Percentiles rank a stretch among this genome's conserved stretches.
These are phyloP conservation scores for Pleurotus salmoneostramineus DNA, from an alignment of 768 basidiomycete species.

Conservation along the genomic window DNA sequence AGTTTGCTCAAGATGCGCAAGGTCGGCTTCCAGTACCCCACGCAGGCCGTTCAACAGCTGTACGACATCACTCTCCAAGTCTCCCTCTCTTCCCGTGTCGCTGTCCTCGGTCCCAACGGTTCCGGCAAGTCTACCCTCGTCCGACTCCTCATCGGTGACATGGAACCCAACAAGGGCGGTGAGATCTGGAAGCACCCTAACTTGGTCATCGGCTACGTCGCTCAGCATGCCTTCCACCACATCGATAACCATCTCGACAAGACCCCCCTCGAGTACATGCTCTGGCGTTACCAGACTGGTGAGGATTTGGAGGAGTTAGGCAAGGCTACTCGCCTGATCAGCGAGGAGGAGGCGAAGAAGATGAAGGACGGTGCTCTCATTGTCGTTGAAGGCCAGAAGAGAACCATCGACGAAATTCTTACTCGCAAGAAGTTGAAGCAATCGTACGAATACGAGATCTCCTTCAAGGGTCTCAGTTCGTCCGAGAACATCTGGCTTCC, in stretches of 20 bases:
- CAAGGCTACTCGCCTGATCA: constrained; percentile 87
- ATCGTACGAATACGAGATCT: constrained; percentile 97
- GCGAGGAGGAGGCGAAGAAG: constrained; percentile 85
- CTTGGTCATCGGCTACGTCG: constrained; percentile 98
- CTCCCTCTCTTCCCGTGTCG: constrained; percentile 97
- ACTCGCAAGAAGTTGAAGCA: constrained; percentile 98
- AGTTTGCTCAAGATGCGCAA: constrained; percentile 95
- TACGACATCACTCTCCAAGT: constrained; percentile 96
- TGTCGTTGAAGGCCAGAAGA: constrained; percentile 91
- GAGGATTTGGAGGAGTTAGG: constrained; percentile 96
- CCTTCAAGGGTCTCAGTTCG: constrained; percentile 91
- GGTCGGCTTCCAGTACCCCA: constrained; percentile 96
- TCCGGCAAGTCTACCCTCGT: constrained; percentile 98
- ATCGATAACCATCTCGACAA: constrained; percentile 98
- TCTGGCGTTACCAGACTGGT: constrained; percentile 99
- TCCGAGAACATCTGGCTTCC: constrained; percentile 98
- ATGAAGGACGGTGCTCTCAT: constrained; percentile 93
- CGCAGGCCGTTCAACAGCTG: constrained; percentile 81
- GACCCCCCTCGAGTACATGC: constrained; percentile 98
- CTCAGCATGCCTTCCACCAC: constrained; percentile 99
- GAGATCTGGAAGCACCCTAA: constrained; percentile 99
- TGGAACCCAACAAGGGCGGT: constrained; percentile 95
- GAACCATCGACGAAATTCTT: constrained; percentile 88
- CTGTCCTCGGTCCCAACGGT: constrained; percentile 97
- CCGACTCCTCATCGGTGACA: constrained; percentile 94